Base-by-base conservation (phyloP, 176 grass and related monocot genomes). In the Tuctoria greenei region DNA sequence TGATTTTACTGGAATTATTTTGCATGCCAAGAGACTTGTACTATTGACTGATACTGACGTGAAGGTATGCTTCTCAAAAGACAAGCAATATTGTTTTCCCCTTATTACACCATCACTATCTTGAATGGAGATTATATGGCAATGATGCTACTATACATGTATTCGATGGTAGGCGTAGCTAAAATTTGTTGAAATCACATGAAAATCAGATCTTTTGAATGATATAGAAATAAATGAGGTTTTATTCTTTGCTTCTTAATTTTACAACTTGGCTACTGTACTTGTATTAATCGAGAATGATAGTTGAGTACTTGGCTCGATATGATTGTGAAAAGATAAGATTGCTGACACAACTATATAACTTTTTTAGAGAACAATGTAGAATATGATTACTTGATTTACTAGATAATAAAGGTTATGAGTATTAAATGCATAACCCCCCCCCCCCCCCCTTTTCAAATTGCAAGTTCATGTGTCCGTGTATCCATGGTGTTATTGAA, bases 1-100 rank as follows among this genome's bases (percentile, higher is more conserved):
- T 70, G 37, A 71, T 36, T 62, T 72, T 38, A 71, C 14, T 43
- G 56, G 58, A 12, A 47, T 44, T n/a, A 11, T 76, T 46, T 76
- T 63, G 26, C 73, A 47, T 63, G 73, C 73, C 17, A 76, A 47
- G 27, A 46, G 5, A 35, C 40, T 76, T 54, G 20, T 20, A 51
- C 16, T 51, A 51, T 51, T 51, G 49, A 7, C 16, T 20, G 49
- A 17, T 51, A 51, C 5, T 7, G 49, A 51, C 4, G 1, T 51
- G 49, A 51, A 51, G 49, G 49, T 51, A 51, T 20, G 49, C 49
- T 51, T 51, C 49, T 51, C 17, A 46, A 51, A 51, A 51, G 5
- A 18, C 49, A 51, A 51, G 49, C 49, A 16, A 20, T n/a, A n/a
- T n/a, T n/a, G n/a, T n/a, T n/a, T n/a, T n/a, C n/a, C n/a, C n/a